Evolutionary conservation across 1,284 basidiomycete genomes (phyloP), one percentile per base, ranked within the genome.

Genomic region (Pseudozyma sp.): DNA sequence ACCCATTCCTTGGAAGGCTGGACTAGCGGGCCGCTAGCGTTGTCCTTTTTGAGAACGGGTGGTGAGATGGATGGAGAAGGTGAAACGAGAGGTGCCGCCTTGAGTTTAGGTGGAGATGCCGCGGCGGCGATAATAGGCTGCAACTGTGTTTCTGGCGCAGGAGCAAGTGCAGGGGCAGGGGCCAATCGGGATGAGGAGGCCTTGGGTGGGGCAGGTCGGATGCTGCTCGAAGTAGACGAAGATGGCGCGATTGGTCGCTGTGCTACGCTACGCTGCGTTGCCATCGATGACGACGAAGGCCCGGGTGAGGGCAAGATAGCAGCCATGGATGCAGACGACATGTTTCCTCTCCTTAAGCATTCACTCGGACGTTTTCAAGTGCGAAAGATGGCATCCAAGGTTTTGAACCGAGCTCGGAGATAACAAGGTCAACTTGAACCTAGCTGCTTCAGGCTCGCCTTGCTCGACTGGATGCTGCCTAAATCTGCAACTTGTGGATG

Each of bases 1-100:
- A 85, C 82, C 83, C 82, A 84, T 56, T 82, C 76, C 49, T 80
- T 81, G 50, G 65, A 72, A 0, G 82, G 81, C 61, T 82, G 78
- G 4, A 83, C 64, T 5, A 80, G 54, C 8, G 75, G 51, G 10
- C 59, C 61, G 18, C 44, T 54, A 35, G 21, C 18, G 44, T 31
- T 25, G 7, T 71, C 76, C 18, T 72, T 75, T 25, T 71, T 75
- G 19, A 34, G 6, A 18, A 48, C 16, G 13, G 39, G 6, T 5
- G 56, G 42, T 12, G 59, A 47, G 14, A 56, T 39, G 5, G 50
- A 45, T 4, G 61, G 19, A 8, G 52, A 40, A 11, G 59, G 48
- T 12, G 47, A 42, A 7, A 44, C 50, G 2, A 53, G 47, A 12
- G 60, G 8, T 5, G 52, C 21, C 12, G 63, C 1, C 14, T 59